phyloP scores from a whole-genome alignment of 768 basidiomycete species.

The Sporobolomyces roseus region DNA sequence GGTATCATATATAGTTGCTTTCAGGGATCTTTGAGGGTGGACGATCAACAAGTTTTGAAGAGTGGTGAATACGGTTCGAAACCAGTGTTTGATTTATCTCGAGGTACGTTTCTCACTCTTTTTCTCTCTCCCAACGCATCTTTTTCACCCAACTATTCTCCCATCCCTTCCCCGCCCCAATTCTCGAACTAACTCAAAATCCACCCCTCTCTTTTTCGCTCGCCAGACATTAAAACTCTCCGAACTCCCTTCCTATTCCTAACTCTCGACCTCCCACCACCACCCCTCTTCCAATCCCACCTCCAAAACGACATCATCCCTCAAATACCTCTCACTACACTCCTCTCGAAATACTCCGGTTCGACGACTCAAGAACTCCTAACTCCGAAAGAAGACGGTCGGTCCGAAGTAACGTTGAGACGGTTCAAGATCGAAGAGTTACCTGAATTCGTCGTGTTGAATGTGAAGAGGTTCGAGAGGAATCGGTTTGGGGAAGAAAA shows the following conservation, averaged over 20 bases:
- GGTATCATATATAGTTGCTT: conserved; percentile 90
- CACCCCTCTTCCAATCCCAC: conserved; percentile 93
- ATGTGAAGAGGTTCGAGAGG: conserved; percentile 94
- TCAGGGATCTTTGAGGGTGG: conserved; percentile 86
- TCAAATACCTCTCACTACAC: conserved; percentile 84
- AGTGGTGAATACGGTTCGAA: conserved; percentile 71
- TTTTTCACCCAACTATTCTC: too few species aligned
- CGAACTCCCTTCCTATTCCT: conserved; percentile 92
- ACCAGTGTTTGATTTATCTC: conserved; percentile 87
- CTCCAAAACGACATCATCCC: conserved; percentile 99
- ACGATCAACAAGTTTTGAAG: conserved; percentile 89
- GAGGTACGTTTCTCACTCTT: conserved; percentile 60
- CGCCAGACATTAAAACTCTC: conserved; percentile 72
- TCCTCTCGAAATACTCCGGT: conserved; percentile 92
- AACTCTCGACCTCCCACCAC: conserved; percentile 90
- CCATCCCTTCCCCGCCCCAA: neutral
- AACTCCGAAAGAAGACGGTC: conserved; percentile 59
- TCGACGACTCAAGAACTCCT: conserved; percentile 61
- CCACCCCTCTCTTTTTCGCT: neutral
- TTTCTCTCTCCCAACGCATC: neutral
- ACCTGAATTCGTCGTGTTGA: conserved; percentile 87
- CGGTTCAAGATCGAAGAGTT: conserved; percentile 84
- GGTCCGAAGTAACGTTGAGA: conserved; percentile 60
- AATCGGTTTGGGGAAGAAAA: conserved; percentile 80
- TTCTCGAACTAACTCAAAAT: too few species aligned